A percentile compares a stretch with the other conserved stretches of the same genome.
Conservation (phyloP, 2,329 filamentous ascomycete species). For the Zymoseptoria tritici region DNA sequence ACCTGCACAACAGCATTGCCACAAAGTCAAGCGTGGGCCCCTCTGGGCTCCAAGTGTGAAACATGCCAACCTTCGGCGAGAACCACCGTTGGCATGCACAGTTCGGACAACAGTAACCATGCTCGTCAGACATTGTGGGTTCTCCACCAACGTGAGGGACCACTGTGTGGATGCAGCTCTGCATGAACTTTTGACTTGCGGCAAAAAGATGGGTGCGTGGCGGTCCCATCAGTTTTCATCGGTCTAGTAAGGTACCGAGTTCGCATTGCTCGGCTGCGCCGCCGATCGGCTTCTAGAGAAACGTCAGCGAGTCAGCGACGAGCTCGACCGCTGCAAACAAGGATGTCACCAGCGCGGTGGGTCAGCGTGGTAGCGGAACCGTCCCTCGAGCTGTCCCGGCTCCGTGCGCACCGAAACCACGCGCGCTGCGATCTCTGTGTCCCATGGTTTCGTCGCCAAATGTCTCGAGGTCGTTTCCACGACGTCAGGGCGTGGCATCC, state of each 20-base stretch:
- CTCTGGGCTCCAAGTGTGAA: neutral
- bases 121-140: neutral
- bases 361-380: constrained; percentile 15
- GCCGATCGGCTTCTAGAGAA: neutral
- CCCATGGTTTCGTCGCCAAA: neutral
- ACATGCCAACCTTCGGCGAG: neutral
- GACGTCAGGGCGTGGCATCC: neutral
- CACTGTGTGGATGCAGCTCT: neutral
- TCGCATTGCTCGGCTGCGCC: neutral
- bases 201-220: neutral
- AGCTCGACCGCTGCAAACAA: constrained; percentile 1
- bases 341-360: constrained; percentile 12
- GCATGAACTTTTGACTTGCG: neutral
- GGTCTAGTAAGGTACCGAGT: neutral
- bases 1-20: neutral
- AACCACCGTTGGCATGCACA: neutral
- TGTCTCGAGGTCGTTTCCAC: neutral
- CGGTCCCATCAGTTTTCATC: neutral
- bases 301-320: neutral
- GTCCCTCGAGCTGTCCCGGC: constrained; percentile 4
- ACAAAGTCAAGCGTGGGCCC: neutral
- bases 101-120: neutral
- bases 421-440: constrained; percentile 2
- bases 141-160: neutral
- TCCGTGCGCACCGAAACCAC: constrained; percentile 8